phyloP scores from a whole-genome alignment of 140 eudicot species.

The Bidens hawaiensis region DNA sequence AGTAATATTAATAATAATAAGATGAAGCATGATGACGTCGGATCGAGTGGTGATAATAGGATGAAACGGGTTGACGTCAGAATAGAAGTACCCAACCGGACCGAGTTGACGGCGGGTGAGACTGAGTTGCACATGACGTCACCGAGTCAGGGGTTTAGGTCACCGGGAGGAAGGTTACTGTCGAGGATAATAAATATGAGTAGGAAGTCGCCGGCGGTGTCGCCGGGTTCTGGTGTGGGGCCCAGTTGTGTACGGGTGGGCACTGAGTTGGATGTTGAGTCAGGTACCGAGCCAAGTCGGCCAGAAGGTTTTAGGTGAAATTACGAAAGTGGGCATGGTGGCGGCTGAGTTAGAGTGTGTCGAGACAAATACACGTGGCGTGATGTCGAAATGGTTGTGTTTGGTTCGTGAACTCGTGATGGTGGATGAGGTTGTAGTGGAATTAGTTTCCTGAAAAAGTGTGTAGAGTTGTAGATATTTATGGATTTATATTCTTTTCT shows the following conservation, averaged over 20 bases:
- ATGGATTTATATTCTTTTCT: conserved; percentile 2
- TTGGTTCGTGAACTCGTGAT: background rate
- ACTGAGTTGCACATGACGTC: conserved; percentile 49
- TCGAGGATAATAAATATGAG: conserved; percentile 63
- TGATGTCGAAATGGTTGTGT: background rate
- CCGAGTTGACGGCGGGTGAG: conserved; percentile 20
- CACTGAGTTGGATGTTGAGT: conserved; percentile 48
- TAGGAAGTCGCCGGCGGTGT: conserved; percentile 32
- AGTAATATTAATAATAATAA: too few species aligned
- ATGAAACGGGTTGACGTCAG: conserved; percentile 47
- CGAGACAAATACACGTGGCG: conserved; percentile 10
- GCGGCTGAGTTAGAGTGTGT: conserved; percentile 11
- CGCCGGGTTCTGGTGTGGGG: conserved; percentile 49
- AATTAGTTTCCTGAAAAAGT: background rate
- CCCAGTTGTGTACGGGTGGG: conserved; percentile 31
- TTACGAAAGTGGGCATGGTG: conserved; percentile 19
- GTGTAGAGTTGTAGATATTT: conserved; percentile 13
- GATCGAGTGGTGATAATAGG: too few species aligned
- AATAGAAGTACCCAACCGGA: conserved; percentile 59
- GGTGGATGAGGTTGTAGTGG: background rate
- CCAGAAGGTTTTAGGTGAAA: background rate
- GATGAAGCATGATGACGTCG: too few species aligned
- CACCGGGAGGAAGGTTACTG: conserved; percentile 55
- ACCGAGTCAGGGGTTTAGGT: conserved; percentile 46
- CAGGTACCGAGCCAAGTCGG: conserved; percentile 15